phyloP scores from a whole-genome alignment of 768 basidiomycete genomes.

The Kwoniella sp. region DNA sequence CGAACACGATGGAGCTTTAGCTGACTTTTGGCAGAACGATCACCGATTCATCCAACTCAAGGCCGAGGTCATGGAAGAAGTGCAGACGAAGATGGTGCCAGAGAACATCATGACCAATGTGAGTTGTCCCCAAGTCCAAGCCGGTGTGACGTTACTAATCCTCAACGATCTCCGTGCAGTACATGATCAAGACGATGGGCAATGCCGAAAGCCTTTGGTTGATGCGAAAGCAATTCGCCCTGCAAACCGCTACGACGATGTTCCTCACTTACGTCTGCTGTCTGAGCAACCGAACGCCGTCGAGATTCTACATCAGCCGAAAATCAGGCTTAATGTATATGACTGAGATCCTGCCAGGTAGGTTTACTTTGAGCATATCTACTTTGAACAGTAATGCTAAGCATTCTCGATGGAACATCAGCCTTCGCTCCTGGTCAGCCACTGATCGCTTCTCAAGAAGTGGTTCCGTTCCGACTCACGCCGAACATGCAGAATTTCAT shows the following conservation, averaged over 20 bases:
- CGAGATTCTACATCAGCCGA: constrained; percentile 85
- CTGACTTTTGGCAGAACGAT: constrained; percentile 33
- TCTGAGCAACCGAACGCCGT: constrained; percentile 78
- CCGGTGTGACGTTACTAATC: neutral
- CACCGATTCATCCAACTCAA: constrained; percentile 40
- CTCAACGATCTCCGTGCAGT: constrained; percentile 62
- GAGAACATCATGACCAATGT: constrained; percentile 84
- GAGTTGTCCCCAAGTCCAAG: constrained; percentile 41
- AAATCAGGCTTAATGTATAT: constrained; percentile 86
- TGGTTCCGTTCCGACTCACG: constrained; percentile 95
- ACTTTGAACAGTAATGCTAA: neutral
- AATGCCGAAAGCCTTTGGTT: constrained; percentile 86
- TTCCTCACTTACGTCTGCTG: constrained; percentile 91
- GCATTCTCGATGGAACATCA: constrained; percentile 29
- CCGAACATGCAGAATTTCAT: constrained; percentile 94
- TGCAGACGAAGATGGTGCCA: constrained; percentile 82
- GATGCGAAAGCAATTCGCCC: constrained; percentile 94
- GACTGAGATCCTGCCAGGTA: constrained; percentile 87
- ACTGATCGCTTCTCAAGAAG: constrained; percentile 75
- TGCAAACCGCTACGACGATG: constrained; percentile 81
- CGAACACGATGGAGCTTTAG: neutral
- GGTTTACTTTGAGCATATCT: constrained; percentile 41
- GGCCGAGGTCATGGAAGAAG: constrained; percentile 85
- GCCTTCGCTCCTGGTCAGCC: constrained; percentile 59
- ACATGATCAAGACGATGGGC: constrained; percentile 84